Conservation (phyloP, 805 yeast genomes). For the Suhomyces xylopsoci region DNA sequence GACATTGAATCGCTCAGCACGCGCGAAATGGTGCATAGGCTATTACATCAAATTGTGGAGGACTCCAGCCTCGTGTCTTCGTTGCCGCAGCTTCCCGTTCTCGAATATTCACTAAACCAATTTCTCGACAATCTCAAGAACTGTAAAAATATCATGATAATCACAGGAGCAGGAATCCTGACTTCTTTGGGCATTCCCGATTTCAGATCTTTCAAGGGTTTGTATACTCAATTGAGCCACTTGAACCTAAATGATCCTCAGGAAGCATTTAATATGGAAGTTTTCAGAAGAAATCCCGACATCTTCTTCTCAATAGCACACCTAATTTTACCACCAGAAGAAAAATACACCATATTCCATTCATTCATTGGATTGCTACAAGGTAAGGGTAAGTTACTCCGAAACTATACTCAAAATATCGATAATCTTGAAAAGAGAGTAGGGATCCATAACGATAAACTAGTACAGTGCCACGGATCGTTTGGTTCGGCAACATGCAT, state of each 20-base stretch:
- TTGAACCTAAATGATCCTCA: constrained; percentile 84
- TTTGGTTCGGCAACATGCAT: constrained; percentile 70
- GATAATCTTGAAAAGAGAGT: constrained; percentile 49
- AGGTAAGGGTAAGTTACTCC: constrained; percentile 33
- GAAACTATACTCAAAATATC: constrained; percentile 46
- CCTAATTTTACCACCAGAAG: constrained; percentile 65
- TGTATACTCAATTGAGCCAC: constrained; percentile 65
- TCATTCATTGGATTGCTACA: constrained; percentile 36
- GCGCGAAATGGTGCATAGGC: constrained; percentile 7
- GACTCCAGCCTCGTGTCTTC: constrained; percentile 5
- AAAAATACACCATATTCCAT: constrained; percentile 36
- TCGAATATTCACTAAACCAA: constrained; percentile 9
- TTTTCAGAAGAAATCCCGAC: constrained; percentile 73
- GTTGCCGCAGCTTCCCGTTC: neutral
- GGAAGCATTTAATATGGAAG: constrained; percentile 73
- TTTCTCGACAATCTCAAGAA: constrained; percentile 14
- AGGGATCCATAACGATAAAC: constrained; percentile 47
- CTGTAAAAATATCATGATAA: constrained; percentile 54
- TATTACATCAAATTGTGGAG: constrained; percentile 10
- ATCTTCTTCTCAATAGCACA: constrained; percentile 86
- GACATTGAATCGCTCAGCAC: constrained; percentile 5
- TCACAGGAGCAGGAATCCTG: constrained; percentile 93
- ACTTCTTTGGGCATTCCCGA: constrained; percentile 90
- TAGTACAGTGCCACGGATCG: constrained; percentile 85
- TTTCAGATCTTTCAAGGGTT: constrained; percentile 84